Evolutionary conservation across 139 green algal genomes (phyloP).

Genomic region (Diplosphaera chodatii): DNA sequence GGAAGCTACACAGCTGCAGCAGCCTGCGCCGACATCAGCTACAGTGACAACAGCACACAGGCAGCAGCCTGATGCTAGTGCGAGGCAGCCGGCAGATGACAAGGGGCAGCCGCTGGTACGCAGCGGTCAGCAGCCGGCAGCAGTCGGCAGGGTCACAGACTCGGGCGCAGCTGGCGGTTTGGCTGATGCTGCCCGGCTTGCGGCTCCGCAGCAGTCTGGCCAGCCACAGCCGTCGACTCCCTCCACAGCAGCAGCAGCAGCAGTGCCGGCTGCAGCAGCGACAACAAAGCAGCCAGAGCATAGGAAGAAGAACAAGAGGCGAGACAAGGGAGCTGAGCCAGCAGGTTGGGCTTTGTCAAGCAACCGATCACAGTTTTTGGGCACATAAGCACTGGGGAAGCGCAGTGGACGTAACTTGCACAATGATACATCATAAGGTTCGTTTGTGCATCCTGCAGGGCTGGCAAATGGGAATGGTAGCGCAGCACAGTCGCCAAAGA

Average conservation of each 20-base stretch:
- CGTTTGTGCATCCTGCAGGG: background rate
- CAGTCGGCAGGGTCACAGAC: too few species aligned
- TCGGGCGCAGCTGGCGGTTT: too few species aligned
- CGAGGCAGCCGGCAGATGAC: too few species aligned
- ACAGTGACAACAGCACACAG: background rate
- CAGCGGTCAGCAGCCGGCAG: too few species aligned
- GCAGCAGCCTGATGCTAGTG: too few species aligned
- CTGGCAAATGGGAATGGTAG: background rate
- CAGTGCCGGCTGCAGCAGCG: background rate
- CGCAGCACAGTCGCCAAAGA: background rate
- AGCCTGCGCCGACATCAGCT: background rate
- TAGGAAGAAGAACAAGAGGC: slow-evolving; percentile 3
- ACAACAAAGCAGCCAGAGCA: slow-evolving; percentile 2
- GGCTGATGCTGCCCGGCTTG: background rate
- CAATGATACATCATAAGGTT: too few species aligned
- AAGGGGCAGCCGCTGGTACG: too few species aligned
- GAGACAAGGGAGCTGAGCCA: background rate
- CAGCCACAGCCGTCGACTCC: background rate
- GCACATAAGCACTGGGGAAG: background rate
- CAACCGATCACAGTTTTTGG: background rate
- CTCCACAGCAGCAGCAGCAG: too few species aligned
- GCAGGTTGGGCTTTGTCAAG: too few species aligned
- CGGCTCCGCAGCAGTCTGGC: background rate
- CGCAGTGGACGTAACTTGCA: too few species aligned
- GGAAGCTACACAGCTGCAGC: too few species aligned